phyloP scores from a whole-genome alignment of 2,329 filamentous ascomycete species.

The Diatrype stigma region DNA sequence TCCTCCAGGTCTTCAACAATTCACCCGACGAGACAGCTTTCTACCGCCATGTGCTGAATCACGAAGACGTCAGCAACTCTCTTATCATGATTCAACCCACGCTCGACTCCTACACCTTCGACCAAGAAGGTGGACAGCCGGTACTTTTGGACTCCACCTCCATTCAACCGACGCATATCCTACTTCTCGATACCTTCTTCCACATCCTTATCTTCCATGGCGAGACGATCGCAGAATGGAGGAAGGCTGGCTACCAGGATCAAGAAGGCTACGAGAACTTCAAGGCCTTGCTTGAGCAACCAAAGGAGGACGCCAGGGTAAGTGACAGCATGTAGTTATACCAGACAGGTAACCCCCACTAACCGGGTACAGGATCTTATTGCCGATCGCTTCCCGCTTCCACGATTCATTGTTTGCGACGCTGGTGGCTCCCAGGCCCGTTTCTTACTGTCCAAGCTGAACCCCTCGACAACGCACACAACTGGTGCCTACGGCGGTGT shows the following conservation, averaged over 20 bases:
- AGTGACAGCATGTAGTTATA: slow-evolving; percentile 30
- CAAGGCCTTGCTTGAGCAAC: slow-evolving; percentile 77
- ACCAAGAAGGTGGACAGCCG: slow-evolving; percentile 86
- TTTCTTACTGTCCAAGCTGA: slow-evolving; percentile 94
- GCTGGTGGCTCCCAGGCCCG: slow-evolving; percentile 97
- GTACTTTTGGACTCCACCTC: slow-evolving; percentile 96
- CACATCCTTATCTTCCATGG: slow-evolving; percentile 99
- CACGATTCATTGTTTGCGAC: slow-evolving; percentile 97
- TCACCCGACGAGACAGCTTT: slow-evolving; percentile 99
- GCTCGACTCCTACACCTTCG: slow-evolving; percentile 93
- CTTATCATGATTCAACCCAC: slow-evolving; percentile 99
- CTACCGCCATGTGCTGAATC: slow-evolving; percentile 92
- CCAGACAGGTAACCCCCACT: slow-evolving; percentile 15
- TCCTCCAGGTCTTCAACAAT: slow-evolving; percentile 99
- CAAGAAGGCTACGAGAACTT: slow-evolving; percentile 99
- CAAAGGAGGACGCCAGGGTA: slow-evolving; percentile 94
- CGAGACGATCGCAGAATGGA: slow-evolving; percentile 96
- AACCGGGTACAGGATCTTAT: slow-evolving; percentile 71
- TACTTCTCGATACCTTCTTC: slow-evolving; percentile 97
- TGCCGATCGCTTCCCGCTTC: slow-evolving; percentile 94
- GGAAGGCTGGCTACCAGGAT: slow-evolving; percentile 95
- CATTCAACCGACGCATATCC: slow-evolving; percentile 88
- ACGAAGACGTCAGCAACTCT: slow-evolving; percentile 95
- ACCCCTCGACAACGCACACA: slow-evolving; percentile 95
- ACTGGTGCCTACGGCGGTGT: slow-evolving; percentile 88